Percentiles rank a stretch among this genome's conserved stretches.
phyloP scores from a whole-genome alignment of 352 stramenopile species.

The Halophytophthora polymorphica region DNA sequence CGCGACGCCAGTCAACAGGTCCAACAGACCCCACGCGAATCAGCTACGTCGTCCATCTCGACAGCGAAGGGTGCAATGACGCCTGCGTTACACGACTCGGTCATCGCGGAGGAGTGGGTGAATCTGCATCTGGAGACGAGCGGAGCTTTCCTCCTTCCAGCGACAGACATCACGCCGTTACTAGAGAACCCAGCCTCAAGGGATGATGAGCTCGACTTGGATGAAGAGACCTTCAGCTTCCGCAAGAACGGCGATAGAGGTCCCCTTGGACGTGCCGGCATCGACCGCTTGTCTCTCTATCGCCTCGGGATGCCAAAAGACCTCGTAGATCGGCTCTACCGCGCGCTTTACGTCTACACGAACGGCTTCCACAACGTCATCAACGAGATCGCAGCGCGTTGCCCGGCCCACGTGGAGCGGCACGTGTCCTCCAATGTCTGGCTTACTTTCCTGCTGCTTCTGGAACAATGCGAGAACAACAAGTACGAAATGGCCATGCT shows the following conservation, averaged over 20 bases:
- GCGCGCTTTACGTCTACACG: conserved; percentile 82
- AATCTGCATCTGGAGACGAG: conserved; percentile 69
- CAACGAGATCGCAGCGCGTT: conserved; percentile 73
- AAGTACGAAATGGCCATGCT: conserved; percentile 88
- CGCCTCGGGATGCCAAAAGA: conserved; percentile 73
- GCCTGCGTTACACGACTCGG: conserved; percentile 52
- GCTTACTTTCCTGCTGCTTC: conserved; percentile 67
- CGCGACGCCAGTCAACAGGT: neutral
- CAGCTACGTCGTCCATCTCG: conserved; percentile 9
- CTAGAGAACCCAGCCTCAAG: conserved; percentile 19
- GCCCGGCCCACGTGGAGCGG: conserved; percentile 55
- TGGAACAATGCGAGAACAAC: conserved; percentile 77
- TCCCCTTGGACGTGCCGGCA: conserved; percentile 54
- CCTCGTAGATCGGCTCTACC: conserved; percentile 74
- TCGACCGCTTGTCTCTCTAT: conserved; percentile 71
- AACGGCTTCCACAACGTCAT: conserved; percentile 86
- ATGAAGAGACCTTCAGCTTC: conserved; percentile 45
- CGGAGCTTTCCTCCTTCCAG: conserved; percentile 48
- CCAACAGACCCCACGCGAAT: neutral
- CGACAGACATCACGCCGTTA: conserved; percentile 39
- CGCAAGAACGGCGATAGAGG: conserved; percentile 34
- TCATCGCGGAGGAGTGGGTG: conserved; percentile 79
- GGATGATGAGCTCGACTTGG: conserved; percentile 31
- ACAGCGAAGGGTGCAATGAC: conserved; percentile 23
- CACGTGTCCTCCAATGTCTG: conserved; percentile 82